These are phyloP conservation scores for Cryphonectria carpinicola DNA, from an alignment of 2,329 filamentous ascomycete genomes.

Conservation along the genomic window DNA sequence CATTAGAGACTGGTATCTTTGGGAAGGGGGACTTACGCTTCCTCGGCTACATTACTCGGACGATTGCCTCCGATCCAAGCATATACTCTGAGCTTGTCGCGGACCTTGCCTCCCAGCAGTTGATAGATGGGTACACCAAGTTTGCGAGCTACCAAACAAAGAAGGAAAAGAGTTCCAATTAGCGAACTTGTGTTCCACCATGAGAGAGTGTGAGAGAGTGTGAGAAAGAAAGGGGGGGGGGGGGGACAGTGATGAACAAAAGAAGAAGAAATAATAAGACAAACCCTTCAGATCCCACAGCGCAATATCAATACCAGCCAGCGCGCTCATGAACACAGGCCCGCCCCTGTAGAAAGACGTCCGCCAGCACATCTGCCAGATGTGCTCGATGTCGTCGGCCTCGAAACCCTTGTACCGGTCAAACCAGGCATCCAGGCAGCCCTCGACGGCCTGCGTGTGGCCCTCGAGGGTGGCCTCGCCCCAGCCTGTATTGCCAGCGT, in stretches of 20 bases:
- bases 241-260: too few species aligned
- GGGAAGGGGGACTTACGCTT: conserved; percentile 46
- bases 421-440: conserved; percentile 63
- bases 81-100: conserved; percentile 66
- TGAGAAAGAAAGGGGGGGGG: too few species aligned
- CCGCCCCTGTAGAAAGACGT: conserved; percentile 70
- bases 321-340: conserved; percentile 70
- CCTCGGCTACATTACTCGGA: conserved; percentile 60
- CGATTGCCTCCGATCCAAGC: conserved; percentile 72
- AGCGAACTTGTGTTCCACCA: neutral
- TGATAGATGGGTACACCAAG: conserved; percentile 64
- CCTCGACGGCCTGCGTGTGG: conserved; percentile 67
- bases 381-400: conserved; percentile 70
- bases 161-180: neutral
- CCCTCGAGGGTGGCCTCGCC: conserved; percentile 69
- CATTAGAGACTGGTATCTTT: neutral
- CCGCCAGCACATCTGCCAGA: conserved; percentile 69
- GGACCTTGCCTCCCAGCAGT: conserved; percentile 67
- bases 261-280: neutral
- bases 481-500: conserved; percentile 62
- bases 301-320: conserved; percentile 71
- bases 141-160: conserved; percentile 25
- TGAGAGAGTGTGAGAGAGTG: neutral
- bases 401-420: conserved; percentile 61
- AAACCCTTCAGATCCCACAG: conserved; percentile 67